Evolutionary conservation across 306 rosid genomes (phyloP).

Genomic region (Prunus persica): DNA sequence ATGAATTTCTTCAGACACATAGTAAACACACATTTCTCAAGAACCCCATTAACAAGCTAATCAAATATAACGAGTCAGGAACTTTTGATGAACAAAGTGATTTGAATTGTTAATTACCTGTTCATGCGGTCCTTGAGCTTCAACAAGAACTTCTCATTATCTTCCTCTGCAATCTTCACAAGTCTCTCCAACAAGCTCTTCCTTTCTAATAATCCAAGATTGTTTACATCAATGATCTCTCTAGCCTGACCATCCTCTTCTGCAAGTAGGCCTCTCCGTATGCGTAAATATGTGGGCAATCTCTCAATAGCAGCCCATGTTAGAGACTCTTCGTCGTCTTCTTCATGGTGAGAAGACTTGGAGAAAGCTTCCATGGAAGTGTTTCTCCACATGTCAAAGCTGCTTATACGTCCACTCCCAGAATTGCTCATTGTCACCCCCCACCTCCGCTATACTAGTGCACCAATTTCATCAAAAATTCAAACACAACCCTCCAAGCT

Average conservation of each 20-base stretch:
- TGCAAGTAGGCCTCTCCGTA: slow-evolving; percentile 44
- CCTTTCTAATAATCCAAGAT: slow-evolving; percentile 63
- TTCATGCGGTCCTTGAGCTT: slow-evolving; percentile 68
- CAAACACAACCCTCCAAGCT: slow-evolving; percentile 9
- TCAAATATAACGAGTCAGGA: no score
- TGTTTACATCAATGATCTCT: slow-evolving; percentile 48
- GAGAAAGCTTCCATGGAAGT: slow-evolving; percentile 49
- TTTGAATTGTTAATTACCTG: slow-evolving; percentile 30
- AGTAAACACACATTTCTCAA: background rate
- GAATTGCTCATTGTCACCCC: slow-evolving; percentile 16
- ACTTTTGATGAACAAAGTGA: no score
- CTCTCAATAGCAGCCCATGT: slow-evolving; percentile 86
- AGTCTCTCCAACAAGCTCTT: slow-evolving; percentile 68
- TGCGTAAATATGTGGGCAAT: slow-evolving; percentile 61
- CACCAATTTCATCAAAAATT: background rate
- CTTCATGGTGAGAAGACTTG: slow-evolving; percentile 46
- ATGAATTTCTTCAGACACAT: background rate
- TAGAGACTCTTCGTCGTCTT: slow-evolving; percentile 69
- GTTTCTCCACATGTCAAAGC: slow-evolving; percentile 42
- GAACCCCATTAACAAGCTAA: background rate
- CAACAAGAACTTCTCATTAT: slow-evolving; percentile 74
- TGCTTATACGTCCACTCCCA: background rate
- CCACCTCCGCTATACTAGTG: slow-evolving; percentile 20
- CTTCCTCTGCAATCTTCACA: slow-evolving; percentile 65
- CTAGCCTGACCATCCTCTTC: slow-evolving; percentile 42